These are phyloP conservation scores for Trichoderma sp. DNA, from an alignment of 2,329 filamentous ascomycete genomes.

Conservation along the genomic window DNA sequence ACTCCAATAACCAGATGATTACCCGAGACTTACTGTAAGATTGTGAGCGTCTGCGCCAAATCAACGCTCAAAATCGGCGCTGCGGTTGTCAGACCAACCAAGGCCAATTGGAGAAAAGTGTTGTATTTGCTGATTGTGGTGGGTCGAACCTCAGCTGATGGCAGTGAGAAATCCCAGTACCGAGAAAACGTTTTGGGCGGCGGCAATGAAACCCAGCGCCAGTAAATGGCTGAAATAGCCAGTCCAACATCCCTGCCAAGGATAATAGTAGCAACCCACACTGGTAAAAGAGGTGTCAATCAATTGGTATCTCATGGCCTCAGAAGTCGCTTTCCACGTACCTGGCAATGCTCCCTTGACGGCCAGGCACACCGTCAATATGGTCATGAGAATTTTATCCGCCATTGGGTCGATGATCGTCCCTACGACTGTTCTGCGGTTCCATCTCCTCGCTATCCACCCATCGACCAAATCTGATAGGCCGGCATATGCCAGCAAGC, in stretches of 20 bases:
- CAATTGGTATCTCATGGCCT: neutral
- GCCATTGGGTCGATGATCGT: slow-evolving; percentile 96
- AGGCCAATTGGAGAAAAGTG: slow-evolving; percentile 84
- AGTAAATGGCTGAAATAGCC: slow-evolving; percentile 87
- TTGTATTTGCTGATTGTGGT: slow-evolving; percentile 90
- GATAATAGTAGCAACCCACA: slow-evolving; percentile 88
- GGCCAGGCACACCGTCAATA: slow-evolving; percentile 83
- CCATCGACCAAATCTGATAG: slow-evolving; percentile 92
- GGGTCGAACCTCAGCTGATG: slow-evolving; percentile 80
- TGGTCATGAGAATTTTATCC: slow-evolving; percentile 94
- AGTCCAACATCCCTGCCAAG: slow-evolving; percentile 85
- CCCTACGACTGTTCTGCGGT: slow-evolving; percentile 89
- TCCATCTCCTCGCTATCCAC: slow-evolving; percentile 87
- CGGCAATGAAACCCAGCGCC: slow-evolving; percentile 91
- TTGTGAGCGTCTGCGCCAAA: slow-evolving; percentile 58
- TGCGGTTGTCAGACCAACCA: slow-evolving; percentile 83
- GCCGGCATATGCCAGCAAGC: slow-evolving; percentile 89
- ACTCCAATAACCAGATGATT: neutral
- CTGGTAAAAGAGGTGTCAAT: slow-evolving; percentile 43
- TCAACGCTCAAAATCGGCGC: slow-evolving; percentile 72
- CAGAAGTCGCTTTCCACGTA: slow-evolving; percentile 47
- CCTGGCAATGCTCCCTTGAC: slow-evolving; percentile 80
- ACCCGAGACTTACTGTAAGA: slow-evolving; percentile 61
- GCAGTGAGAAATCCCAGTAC: slow-evolving; percentile 97
- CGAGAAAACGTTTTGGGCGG: slow-evolving; percentile 88